A percentile compares a stretch with the other conserved stretches of the same genome.
Evolutionary conservation across 306 rosid species (phyloP).

Genomic region (Rubus idaeus): DNA sequence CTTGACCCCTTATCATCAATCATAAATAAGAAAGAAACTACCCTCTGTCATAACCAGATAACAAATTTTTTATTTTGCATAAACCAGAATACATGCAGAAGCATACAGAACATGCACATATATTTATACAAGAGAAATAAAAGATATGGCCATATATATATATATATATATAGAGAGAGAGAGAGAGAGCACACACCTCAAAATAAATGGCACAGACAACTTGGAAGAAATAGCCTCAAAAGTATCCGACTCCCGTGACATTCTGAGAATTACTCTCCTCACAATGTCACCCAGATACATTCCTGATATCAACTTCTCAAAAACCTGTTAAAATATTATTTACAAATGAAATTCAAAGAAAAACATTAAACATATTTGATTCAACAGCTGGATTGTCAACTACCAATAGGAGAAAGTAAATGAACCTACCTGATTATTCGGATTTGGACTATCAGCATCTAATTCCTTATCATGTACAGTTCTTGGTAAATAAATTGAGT

Average conservation of each 20-base stretch:
- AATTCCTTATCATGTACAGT: conserved; percentile 70
- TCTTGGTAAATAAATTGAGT: conserved; percentile 94
- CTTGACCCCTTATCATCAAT: no score
- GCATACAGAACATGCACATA: no score
- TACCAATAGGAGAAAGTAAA: conserved; percentile 16
- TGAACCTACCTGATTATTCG: conserved; percentile 72
- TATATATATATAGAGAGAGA: no score
- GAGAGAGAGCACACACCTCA: conserved; percentile 45
- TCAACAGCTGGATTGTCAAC: conserved; percentile 6
- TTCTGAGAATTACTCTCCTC: conserved; percentile 81
- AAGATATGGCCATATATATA: background rate
- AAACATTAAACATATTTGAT: background rate
- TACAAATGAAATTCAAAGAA: conserved; percentile 20
- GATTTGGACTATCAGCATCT: conserved; percentile 91
- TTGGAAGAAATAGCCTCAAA: conserved; percentile 62
- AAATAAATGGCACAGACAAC: conserved; percentile 58
- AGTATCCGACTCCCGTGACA: conserved; percentile 68
- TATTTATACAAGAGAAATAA: no score
- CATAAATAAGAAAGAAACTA: no score
- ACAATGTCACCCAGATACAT: conserved; percentile 95
- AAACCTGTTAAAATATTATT: conserved; percentile 60
- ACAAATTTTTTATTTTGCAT: no score
- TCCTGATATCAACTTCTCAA: conserved; percentile 95
- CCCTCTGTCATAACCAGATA: no score
- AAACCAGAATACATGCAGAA: no score